Conservation (phyloP, 192 early-diverging fungal genomes). For the Coemansia javaensis region DNA sequence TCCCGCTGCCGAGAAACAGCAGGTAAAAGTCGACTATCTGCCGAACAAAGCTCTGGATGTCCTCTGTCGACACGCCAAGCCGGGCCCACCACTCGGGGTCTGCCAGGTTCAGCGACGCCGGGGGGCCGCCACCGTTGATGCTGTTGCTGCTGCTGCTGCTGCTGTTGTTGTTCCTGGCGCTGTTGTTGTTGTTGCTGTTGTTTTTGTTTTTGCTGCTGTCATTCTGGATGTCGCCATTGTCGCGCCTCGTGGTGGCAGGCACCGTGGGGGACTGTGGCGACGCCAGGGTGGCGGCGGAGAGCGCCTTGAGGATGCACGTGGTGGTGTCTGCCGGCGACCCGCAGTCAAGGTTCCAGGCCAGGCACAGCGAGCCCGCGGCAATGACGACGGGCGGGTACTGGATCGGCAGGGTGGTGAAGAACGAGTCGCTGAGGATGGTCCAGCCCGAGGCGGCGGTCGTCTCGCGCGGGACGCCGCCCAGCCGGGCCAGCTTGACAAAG, state of each 20-base stretch:
- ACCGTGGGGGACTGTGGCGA: background rate
- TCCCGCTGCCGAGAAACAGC: conserved; percentile 34
- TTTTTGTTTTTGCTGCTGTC: too few species aligned
- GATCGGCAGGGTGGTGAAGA: conserved; percentile 44
- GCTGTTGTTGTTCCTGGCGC: too few species aligned
- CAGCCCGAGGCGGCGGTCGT: conserved; percentile 31
- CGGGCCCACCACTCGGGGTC: conserved; percentile 28
- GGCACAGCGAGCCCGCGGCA: conserved; percentile 36
- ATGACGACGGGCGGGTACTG: conserved; percentile 41
- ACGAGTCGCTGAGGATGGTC: conserved; percentile 43
- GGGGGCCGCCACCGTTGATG: background rate
- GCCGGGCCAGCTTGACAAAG: conserved; percentile 67
- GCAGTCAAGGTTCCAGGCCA: conserved; percentile 43
- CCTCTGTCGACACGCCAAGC: conserved; percentile 29
- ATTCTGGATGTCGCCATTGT: too few species aligned
- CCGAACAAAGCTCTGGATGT: conserved; percentile 45
- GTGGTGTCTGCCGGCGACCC: conserved; percentile 9
- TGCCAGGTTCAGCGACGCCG: conserved; percentile 11
- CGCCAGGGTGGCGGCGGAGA: background rate
- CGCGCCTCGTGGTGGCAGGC: too few species aligned
- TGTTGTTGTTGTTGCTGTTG: too few species aligned
- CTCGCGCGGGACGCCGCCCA: conserved; percentile 41
- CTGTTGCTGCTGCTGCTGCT: background rate
- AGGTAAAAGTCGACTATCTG: conserved; percentile 50
- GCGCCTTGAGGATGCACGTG: conserved; percentile 2